Conservation (phyloP, 2,329 filamentous ascomycete species). For the Cordyceps javanica region DNA sequence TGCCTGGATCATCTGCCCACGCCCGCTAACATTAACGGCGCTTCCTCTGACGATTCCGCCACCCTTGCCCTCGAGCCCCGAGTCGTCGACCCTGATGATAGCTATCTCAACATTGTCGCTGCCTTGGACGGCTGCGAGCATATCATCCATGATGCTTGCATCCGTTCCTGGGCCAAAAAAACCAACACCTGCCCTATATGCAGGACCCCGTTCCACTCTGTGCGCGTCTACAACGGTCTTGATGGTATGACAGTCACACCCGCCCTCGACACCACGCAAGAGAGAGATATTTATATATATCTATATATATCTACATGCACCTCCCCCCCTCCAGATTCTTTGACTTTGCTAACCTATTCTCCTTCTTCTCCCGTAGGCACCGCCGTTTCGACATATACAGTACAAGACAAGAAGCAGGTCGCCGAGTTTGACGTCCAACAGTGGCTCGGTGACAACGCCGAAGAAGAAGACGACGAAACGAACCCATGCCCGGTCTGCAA, state of each 20-base stretch:
- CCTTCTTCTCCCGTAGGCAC: slow-evolving; percentile 39
- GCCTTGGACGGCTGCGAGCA: slow-evolving; percentile 75
- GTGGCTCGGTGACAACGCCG: slow-evolving; percentile 65
- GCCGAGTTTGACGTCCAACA: slow-evolving; percentile 78
- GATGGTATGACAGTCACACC: slow-evolving; percentile 56
- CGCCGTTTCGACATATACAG: slow-evolving; percentile 52
- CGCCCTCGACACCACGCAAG: slow-evolving; percentile 1
- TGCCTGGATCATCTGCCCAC: slow-evolving; percentile 55
- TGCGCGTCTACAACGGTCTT: slow-evolving; percentile 73
- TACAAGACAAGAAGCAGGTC: slow-evolving; percentile 81
- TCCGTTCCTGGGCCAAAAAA: slow-evolving; percentile 91
- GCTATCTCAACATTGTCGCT: slow-evolving; percentile 44
- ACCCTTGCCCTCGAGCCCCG: slow-evolving; percentile 16
- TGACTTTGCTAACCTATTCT: not conserved
- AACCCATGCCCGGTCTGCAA: slow-evolving; percentile 81
- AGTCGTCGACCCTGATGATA: slow-evolving; percentile 22
- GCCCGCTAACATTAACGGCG: slow-evolving; percentile 19
- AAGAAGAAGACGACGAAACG: slow-evolving; percentile 63
- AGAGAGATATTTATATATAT: not conserved
- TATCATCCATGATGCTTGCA: slow-evolving; percentile 84
- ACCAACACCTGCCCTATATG: slow-evolving; percentile 98
- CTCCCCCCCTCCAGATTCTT: too few species aligned
- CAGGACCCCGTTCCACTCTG: slow-evolving; percentile 81
- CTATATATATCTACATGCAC: too few species aligned
- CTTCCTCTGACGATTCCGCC: slow-evolving; percentile 19